Conservation (phyloP, 1,139 yeast genomes). For the Taiozyma onychis region DNA sequence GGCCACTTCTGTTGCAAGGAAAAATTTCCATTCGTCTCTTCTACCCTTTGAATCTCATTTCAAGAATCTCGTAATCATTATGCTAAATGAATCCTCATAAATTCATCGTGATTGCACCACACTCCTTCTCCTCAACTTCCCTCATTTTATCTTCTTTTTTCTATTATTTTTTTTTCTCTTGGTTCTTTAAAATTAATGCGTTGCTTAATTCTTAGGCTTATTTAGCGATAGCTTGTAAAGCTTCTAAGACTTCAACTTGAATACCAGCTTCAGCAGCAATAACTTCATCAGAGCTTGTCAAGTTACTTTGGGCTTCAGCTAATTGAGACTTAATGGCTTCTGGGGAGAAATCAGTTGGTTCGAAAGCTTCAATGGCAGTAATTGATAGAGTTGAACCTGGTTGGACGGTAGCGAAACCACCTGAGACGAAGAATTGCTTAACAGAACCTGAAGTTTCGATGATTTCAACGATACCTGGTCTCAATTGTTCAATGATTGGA, state of each 20-base stretch:
- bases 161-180: not conserved
- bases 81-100: not conserved
- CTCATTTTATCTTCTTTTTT: slow-evolving; percentile 8
- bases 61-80: not conserved
- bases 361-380: slow-evolving; percentile 94
- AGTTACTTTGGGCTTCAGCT: slow-evolving; percentile 94
- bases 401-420: slow-evolving; percentile 96
- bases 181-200: not conserved
- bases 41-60: not conserved
- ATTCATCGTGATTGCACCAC: slow-evolving; percentile 25
- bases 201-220: slow-evolving; percentile 28
- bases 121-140: slow-evolving; percentile 31
- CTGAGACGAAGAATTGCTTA: slow-evolving; percentile 84
- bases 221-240: slow-evolving; percentile 81
- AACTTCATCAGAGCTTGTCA: slow-evolving; percentile 75
- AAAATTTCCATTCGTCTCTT: not conserved
- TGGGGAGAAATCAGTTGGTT: slow-evolving; percentile 81
- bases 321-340: slow-evolving; percentile 76
- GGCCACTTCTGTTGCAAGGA: not conserved
- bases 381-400: slow-evolving; percentile 90
- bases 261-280: slow-evolving; percentile 94
- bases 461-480: slow-evolving; percentile 94
- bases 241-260: slow-evolving; percentile 94
- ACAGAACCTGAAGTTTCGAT: slow-evolving; percentile 71
- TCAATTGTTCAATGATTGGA: slow-evolving; percentile 94